Percentiles rank a stretch among this genome's conserved stretches.
phyloP scores from a whole-genome alignment of 805 yeast species.

The Maudiozyma bulderi region DNA sequence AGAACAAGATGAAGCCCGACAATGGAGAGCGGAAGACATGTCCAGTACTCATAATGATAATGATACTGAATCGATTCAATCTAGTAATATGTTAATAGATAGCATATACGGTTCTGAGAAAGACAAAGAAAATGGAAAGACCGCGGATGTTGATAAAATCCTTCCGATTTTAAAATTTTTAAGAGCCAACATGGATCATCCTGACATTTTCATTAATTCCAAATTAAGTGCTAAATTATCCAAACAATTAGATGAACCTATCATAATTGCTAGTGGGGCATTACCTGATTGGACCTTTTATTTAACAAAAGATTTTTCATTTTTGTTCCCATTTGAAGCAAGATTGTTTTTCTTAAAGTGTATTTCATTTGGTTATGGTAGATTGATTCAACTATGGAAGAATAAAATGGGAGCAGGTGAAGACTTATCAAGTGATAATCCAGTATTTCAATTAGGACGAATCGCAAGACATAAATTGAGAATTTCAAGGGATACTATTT shows the following conservation, averaged over 20 bases:
- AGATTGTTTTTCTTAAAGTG: conserved; percentile 70
- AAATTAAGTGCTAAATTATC: conserved; percentile 79
- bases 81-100: conserved; percentile 5
- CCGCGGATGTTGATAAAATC: conserved; percentile 24
- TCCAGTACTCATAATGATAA: not conserved
- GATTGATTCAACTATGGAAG: conserved; percentile 75
- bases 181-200: conserved; percentile 22
- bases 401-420: conserved; percentile 34
- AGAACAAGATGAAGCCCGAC: no score
- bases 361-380: conserved; percentile 84
- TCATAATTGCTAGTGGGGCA: conserved; percentile 77
- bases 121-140: not conserved
- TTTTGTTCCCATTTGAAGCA: conserved; percentile 75
- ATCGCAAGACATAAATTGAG: conserved; percentile 72
- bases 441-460: conserved; percentile 50
- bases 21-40: not conserved
- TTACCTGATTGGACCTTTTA: conserved; percentile 78
- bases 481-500: conserved; percentile 56
- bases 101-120: conserved; percentile 7
- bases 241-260: conserved; percentile 81
- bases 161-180: conserved; percentile 41
- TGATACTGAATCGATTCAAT: not conserved
- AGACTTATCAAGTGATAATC: conserved; percentile 21
- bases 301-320: conserved; percentile 66
- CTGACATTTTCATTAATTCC: conserved; percentile 53